A percentile compares a stretch with the other conserved stretches of the same genome.
Conservation (phyloP, 106 monocot species). For the Cymbidium sinense region DNA sequence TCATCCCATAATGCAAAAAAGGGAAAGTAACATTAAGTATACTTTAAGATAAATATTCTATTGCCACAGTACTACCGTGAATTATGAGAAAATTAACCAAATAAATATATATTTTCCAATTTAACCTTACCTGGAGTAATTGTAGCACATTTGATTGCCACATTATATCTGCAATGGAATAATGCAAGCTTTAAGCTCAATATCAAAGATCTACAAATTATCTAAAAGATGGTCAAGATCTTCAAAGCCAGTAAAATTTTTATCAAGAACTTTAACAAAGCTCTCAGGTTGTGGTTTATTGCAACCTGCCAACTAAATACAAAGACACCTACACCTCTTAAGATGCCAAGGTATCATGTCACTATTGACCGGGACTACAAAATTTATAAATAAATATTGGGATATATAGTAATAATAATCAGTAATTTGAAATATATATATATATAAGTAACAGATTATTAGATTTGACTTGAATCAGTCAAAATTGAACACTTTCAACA, state of each 20-base stretch:
- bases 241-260: not conserved
- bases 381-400: no score
- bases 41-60: not conserved
- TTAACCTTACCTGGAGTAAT: conserved; percentile 78
- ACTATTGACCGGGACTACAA: no score
- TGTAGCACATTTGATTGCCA: conserved; percentile 97
- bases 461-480: no score
- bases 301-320: not conserved
- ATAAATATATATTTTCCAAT: not conserved
- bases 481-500: no score
- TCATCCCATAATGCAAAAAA: conserved; percentile 9
- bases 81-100: not conserved
- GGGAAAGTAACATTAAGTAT: conserved; percentile 3
- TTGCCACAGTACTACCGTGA: not conserved
- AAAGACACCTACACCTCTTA: no score
- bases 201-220: conserved; percentile 1
- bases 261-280: not conserved
- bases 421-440: no score
- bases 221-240: not conserved
- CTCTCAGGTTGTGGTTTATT: not conserved
- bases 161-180: conserved; percentile 70
- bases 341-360: no score
- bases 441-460: no score
- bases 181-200: not conserved
- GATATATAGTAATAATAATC: no score